Evolutionary conservation across 257 asterid species (phyloP).

Genomic region (Gentiana straminea): DNA sequence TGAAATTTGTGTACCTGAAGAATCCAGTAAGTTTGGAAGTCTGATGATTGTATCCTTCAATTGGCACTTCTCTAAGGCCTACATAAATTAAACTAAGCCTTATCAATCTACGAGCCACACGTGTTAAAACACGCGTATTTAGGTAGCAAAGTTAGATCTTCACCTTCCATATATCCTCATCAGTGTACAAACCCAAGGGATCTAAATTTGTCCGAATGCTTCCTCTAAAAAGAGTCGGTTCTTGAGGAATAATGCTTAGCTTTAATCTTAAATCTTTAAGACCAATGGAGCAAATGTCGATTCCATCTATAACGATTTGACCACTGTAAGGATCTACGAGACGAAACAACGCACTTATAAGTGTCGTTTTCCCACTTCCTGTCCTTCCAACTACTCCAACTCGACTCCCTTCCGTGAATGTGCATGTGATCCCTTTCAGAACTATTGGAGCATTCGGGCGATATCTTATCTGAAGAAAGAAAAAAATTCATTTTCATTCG

Average conservation of each 20-base stretch:
- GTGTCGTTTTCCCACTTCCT: conserved; percentile 80
- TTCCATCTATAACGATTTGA: conserved; percentile 38
- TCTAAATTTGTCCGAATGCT: conserved; percentile 65
- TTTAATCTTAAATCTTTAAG: conserved; percentile 57
- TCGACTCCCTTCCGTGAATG: conserved; percentile 52
- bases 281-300: conserved; percentile 63
- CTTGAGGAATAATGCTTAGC: conserved; percentile 82
- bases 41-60: conserved; percentile 44
- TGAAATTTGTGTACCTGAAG: conserved; percentile 39
- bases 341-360: conserved; percentile 65
- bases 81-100: not conserved
- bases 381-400: conserved; percentile 85
- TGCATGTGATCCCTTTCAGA: conserved; percentile 68
- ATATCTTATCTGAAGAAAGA: conserved; percentile 42
- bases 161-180: conserved; percentile 78
- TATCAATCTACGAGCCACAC: not conserved
- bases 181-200: conserved; percentile 57
- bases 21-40: conserved; percentile 55
- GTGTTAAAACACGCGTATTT: not conserved
- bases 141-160: not conserved
- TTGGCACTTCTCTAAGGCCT: conserved; percentile 76
- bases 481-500: not conserved
- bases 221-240: conserved; percentile 74
- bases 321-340: conserved; percentile 71
- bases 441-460: conserved; percentile 67